Base-by-base conservation (phyloP, 2,329 filamentous ascomycete species). In the Epichloe scottii region DNA sequence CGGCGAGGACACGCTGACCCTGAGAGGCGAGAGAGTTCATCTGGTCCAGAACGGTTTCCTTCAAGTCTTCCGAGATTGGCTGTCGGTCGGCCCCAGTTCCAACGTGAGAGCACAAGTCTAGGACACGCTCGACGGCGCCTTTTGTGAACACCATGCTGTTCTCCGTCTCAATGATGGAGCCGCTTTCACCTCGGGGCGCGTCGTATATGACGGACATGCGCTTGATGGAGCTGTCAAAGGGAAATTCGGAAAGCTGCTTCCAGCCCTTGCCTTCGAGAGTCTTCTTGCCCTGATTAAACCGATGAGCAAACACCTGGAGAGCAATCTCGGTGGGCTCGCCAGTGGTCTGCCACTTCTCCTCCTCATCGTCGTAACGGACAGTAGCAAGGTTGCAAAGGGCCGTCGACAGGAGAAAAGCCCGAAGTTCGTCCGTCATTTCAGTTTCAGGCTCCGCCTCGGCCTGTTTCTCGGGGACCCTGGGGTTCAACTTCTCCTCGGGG, bases 171-270 rank as follows among this genome's bases (percentile, higher is more conserved):
- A 68, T 61, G 11, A 71, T 65, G 19, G 62, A 67, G 10, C 62
- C 62, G 2, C 62, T 65, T 37, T 73, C 68, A 7, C 63, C 63
- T 5, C 61, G 56, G 1, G 76, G 75, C 5, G 67, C 67, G 46
- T 78, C 72, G 66, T 86, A 88, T 44, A 89, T 75, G 51, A 89
- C 84, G 8, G 83, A 86, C 85, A 89, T 89, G 59, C 83, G 81
- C 74, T 89, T 89, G 63, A 88, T 80, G 58, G 76, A 77, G 51
- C 82, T 87, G 64, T 89, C 85, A 60, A 89, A 90, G n/a, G 85
- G 84, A 54, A 86, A 87, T 60, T 89, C 86, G 49, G 81, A 77
- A 1, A 83, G 65, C 58, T 83, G 76, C 56, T 75, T 76, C 79
- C 81, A 84, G n/a, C 76, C 76, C 5, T 68, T 62, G 3, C 59